Percentiles rank a stretch among this genome's conserved stretches.
Conservation (phyloP, 2,329 filamentous ascomycete genomes). For the Cyphellophora europaea region DNA sequence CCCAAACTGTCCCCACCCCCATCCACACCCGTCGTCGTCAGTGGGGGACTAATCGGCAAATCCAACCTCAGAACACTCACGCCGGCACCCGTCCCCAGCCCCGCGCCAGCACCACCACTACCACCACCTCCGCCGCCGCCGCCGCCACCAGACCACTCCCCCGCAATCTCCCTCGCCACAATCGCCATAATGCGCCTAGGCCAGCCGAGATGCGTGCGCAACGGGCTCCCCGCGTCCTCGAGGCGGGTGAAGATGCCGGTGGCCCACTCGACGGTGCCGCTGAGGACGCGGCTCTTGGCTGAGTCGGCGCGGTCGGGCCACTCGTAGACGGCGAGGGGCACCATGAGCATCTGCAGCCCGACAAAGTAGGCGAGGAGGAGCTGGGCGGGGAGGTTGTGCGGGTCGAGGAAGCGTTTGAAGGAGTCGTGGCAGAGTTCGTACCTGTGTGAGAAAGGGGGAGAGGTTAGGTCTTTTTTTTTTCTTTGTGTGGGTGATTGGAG, state of each 20-base stretch:
- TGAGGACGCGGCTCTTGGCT: constrained; percentile 8
- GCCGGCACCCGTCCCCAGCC: neutral
- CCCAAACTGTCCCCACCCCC: no score
- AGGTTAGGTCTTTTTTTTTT: neutral
- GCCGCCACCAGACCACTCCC: neutral
- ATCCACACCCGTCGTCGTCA: neutral
- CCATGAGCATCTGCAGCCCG: constrained; percentile 35
- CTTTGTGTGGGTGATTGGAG: neutral
- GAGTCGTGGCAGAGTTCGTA: constrained; percentile 29
- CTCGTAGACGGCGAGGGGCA: constrained; percentile 27
- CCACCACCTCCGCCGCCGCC: neutral
- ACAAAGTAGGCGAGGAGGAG: constrained; percentile 39
- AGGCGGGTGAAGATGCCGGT: constrained; percentile 24
- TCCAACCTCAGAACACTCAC: neutral
- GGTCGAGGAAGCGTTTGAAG: constrained; percentile 35
- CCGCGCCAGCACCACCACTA: neutral
- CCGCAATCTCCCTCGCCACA: neutral
- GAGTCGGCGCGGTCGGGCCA: constrained; percentile 17
- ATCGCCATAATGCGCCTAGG: constrained; percentile 7
- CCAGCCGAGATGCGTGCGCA: constrained; percentile 26
- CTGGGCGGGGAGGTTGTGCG: constrained; percentile 31
- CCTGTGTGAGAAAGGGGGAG: neutral
- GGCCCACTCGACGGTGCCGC: constrained; percentile 29
- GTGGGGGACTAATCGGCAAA: constrained; percentile 1
- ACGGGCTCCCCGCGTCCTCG: constrained; percentile 20